These are phyloP conservation scores for Silene latifolia DNA, from an alignment of 148 eudicot genomes.

Conservation along the genomic window DNA sequence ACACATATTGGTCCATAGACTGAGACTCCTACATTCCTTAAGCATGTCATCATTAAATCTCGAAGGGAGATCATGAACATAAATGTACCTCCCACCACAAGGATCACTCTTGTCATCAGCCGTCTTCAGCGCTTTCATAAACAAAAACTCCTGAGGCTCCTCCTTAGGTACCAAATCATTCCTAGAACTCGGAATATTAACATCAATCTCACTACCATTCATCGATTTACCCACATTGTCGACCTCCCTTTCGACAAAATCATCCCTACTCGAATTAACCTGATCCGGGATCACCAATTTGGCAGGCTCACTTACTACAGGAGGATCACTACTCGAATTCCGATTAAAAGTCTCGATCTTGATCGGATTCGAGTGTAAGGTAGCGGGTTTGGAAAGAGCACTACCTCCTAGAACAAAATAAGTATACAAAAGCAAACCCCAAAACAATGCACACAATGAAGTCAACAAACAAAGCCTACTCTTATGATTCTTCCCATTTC, in stretches of 20 bases:
- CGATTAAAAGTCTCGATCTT: slow-evolving; percentile 23
- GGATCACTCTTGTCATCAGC: slow-evolving; percentile 82
- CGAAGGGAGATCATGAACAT: slow-evolving; percentile 91
- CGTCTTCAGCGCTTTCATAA: slow-evolving; percentile 70
- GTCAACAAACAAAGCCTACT: slow-evolving; percentile 54
- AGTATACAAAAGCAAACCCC: slow-evolving; percentile 66
- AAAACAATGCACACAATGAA: slow-evolving; percentile 54
- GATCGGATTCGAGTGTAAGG: slow-evolving; percentile 27
- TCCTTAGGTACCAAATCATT: slow-evolving; percentile 10
- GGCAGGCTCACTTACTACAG: slow-evolving; percentile 9
- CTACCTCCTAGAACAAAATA: slow-evolving; percentile 58
- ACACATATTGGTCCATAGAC: slow-evolving; percentile 89
- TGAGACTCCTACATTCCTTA: slow-evolving; percentile 72
- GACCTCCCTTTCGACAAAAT: background rate
- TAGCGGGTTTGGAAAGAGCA: slow-evolving; percentile 13
- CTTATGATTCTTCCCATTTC: slow-evolving; percentile 43
- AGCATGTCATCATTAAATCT: slow-evolving; percentile 88
- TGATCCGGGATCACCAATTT: slow-evolving; percentile 3
- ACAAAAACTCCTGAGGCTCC: slow-evolving; percentile 38
- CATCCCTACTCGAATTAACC: slow-evolving; percentile 11
- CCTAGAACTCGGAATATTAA: slow-evolving; percentile 15
- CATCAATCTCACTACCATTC: slow-evolving; percentile 21
- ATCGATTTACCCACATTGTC: slow-evolving; percentile 5
- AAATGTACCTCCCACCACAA: slow-evolving; percentile 93
- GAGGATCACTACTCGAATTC: background rate